These are phyloP conservation scores for Rhizophagus prolifer DNA, from an alignment of 192 early-diverging fungal genomes.

Conservation along the genomic window DNA sequence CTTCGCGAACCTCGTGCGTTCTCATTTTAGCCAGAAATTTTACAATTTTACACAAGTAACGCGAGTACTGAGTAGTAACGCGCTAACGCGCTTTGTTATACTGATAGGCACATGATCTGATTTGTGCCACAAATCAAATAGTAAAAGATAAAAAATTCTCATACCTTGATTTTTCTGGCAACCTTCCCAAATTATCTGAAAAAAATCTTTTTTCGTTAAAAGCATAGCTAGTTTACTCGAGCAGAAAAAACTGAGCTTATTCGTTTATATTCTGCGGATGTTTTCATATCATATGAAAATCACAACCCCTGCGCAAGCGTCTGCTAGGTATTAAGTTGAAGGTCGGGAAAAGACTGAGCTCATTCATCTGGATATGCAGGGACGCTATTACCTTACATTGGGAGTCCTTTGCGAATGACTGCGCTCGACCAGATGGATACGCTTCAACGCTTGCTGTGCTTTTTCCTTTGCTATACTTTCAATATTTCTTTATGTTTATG, in stretches of 20 bases:
- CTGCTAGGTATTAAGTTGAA: constrained; percentile 9
- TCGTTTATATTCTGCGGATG: neutral
- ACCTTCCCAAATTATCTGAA: too few species aligned
- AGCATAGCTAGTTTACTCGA: neutral
- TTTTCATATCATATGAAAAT: neutral
- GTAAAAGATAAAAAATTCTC: too few species aligned
- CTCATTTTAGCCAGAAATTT: too few species aligned
- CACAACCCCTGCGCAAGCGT: neutral
- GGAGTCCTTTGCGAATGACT: constrained; percentile 15
- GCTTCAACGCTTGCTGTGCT: constrained; percentile 26
- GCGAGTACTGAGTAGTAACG: too few species aligned
- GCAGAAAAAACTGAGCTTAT: neutral
- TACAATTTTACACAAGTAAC: too few species aligned
- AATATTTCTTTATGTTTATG: too few species aligned
- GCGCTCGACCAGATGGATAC: constrained; percentile 30
- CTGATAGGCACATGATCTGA: too few species aligned
- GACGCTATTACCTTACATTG: constrained; percentile 28
- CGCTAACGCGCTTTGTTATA: too few species aligned
- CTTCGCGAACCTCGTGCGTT: neutral
- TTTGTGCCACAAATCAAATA: too few species aligned
- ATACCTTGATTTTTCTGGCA: too few species aligned
- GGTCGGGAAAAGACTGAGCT: neutral
- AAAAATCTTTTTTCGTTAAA: too few species aligned
- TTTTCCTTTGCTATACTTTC: constrained; percentile 18
- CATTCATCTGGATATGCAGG: constrained; percentile 12